Conservation (phyloP, 75 land plant species). For the Picea sitchensis region DNA sequence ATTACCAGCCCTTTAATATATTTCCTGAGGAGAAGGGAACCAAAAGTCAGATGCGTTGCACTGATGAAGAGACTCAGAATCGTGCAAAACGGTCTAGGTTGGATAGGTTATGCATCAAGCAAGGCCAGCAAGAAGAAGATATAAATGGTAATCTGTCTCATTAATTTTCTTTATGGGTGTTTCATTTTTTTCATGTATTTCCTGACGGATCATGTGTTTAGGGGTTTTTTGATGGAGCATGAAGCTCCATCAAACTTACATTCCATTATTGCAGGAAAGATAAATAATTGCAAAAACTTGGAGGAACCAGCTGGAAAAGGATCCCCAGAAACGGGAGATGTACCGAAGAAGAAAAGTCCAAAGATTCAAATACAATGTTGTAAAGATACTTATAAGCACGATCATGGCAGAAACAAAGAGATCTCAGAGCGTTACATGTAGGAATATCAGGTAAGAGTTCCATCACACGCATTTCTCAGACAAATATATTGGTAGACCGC, state of each 20-base stretch:
- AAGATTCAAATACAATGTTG: too few species aligned
- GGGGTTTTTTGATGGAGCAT: background rate
- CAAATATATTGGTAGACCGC: too few species aligned
- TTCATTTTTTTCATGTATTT: background rate
- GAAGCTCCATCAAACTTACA: background rate
- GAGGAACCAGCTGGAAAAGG: background rate
- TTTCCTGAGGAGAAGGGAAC: background rate
- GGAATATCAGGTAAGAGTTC: background rate
- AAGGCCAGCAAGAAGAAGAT: background rate
- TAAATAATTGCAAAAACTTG: background rate
- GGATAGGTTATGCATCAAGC: background rate
- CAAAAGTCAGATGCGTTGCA: background rate
- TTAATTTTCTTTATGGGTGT: background rate
- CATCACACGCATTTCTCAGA: too few species aligned
- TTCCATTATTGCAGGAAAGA: background rate
- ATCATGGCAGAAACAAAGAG: background rate
- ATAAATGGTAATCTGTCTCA: background rate
- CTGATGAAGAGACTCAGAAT: background rate
- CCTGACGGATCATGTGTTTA: background rate
- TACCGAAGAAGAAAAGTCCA: background rate
- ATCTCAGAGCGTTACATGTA: background rate
- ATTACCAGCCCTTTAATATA: background rate
- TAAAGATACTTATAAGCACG: background rate
- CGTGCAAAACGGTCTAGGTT: background rate
- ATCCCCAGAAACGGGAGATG: background rate